Evolutionary conservation across 371 early-diverging fungal species (phyloP).

Genomic region (Chytridium lagenaria): DNA sequence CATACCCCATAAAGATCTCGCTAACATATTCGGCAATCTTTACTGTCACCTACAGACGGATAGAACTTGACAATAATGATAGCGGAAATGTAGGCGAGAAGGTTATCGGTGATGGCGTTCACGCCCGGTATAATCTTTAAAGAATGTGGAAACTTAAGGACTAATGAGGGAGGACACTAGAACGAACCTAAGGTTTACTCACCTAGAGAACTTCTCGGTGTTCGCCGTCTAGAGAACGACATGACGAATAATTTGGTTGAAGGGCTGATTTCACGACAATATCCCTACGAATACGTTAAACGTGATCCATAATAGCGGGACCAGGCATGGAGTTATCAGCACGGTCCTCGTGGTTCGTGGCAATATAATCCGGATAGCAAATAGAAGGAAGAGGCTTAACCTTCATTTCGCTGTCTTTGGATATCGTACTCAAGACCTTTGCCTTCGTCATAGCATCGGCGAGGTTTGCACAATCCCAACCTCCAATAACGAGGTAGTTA

Average conservation of each 20-base stretch:
- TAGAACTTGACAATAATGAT: conserved; percentile 97
- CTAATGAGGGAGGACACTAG: neutral
- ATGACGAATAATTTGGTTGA: conserved; percentile 86
- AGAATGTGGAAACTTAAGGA: too few relatives aligned
- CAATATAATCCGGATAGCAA: too few relatives aligned
- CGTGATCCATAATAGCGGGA: conserved; percentile 79
- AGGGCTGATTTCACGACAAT: conserved; percentile 82
- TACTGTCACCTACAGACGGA: conserved; percentile 95
- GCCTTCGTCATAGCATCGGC: conserved; percentile 93
- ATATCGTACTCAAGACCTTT: conserved; percentile 92
- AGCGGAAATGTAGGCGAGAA: conserved; percentile 76
- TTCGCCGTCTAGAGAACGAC: conserved; percentile 98
- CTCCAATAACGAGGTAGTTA: conserved; percentile 94
- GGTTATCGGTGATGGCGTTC: conserved; percentile 93
- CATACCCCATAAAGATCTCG: conserved; percentile 93
- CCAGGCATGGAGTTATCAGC: conserved; percentile 91
- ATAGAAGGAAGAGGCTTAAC: conserved; percentile 88
- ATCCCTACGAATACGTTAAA: conserved; percentile 88
- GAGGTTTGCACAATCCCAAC: conserved; percentile 94
- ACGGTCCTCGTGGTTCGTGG: conserved; percentile 97
- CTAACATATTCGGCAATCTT: conserved; percentile 97
- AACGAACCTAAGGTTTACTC: neutral
- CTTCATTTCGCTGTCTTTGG: conserved; percentile 87
- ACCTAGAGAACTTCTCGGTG: conserved; percentile 85
- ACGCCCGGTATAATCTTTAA: conserved; percentile 79